Evolutionary conservation across 2,329 filamentous ascomycete genomes (phyloP).

Genomic region (Cytospora piceicola): DNA sequence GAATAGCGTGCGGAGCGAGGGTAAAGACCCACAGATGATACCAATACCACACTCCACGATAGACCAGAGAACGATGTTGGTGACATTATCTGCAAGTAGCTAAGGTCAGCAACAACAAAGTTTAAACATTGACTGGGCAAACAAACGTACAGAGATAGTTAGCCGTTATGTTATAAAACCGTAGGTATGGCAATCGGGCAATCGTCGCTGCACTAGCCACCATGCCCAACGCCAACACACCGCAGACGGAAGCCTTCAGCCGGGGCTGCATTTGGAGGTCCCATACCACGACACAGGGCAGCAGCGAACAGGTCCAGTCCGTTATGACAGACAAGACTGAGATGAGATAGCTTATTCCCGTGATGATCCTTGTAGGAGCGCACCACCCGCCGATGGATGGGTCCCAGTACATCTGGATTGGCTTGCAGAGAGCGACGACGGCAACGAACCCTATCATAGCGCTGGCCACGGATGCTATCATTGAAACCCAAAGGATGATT

Average conservation of each 20-base stretch:
- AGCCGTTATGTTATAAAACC: conserved; percentile 5
- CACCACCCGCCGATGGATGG: conserved; percentile 16
- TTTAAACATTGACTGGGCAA: not conserved
- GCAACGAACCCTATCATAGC: conserved; percentile 15
- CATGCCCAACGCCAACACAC: conserved; percentile 19
- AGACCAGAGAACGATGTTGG: conserved; percentile 22
- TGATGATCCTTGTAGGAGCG: conserved; percentile 12
- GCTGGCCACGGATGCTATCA: conserved; percentile 8
- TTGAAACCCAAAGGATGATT: conserved; percentile 3
- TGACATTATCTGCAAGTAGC: conserved; percentile 6
- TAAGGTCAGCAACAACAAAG: not conserved
- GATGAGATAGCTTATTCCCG: conserved; percentile 10
- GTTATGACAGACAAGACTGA: conserved; percentile 13
- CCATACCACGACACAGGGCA: conserved; percentile 22
- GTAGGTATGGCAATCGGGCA: conserved; percentile 15
- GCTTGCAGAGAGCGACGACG: conserved; percentile 18
- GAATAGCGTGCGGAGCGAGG: conserved; percentile 18
- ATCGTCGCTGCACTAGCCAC: conserved; percentile 20
- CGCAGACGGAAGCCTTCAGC: conserved; percentile 19
- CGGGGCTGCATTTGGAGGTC: conserved; percentile 15
- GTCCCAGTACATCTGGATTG: conserved; percentile 13
- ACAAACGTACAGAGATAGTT: conserved; percentile 13
- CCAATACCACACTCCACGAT: conserved; percentile 22
- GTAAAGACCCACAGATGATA: conserved; percentile 18
- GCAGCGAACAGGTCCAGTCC: conserved; percentile 20